Percentiles rank a stretch among this genome's conserved stretches.
Evolutionary conservation across 495 filamentous ascomycete genomes (phyloP).

Genomic region (Penicillium dipodomyicola): DNA sequence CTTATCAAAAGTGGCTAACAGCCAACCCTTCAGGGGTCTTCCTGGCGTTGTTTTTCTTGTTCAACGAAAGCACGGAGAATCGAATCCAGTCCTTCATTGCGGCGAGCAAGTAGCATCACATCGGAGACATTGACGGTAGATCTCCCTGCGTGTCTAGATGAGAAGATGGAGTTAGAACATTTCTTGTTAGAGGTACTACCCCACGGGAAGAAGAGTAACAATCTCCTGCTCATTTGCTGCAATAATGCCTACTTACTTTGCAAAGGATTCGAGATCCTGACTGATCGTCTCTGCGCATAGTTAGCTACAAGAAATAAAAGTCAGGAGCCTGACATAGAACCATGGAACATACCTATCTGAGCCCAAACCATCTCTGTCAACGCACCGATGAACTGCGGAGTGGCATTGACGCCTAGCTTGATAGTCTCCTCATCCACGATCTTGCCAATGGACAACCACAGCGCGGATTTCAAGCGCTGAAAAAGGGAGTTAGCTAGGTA

Average conservation of each 20-base stretch:
- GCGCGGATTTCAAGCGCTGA: constrained; percentile 84
- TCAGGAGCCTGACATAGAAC: constrained; percentile 12
- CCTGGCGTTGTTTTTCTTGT: constrained; percentile 41
- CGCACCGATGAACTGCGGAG: constrained; percentile 91
- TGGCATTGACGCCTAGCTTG: constrained; percentile 75
- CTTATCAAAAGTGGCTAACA: neutral
- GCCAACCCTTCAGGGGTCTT: constrained; percentile 17
- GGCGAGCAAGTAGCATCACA: constrained; percentile 78
- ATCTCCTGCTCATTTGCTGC: neutral
- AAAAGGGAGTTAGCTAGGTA: neutral
- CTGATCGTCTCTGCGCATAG: constrained; percentile 62
- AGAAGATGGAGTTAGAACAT: constrained; percentile 14
- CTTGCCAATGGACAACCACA: constrained; percentile 90
- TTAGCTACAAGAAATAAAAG: constrained; percentile 12
- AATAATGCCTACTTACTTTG: constrained; percentile 48
- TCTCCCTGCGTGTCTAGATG: constrained; percentile 71
- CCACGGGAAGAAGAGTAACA: neutral
- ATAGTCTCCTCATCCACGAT: constrained; percentile 86
- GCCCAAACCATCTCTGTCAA: constrained; percentile 88
- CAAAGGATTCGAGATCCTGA: constrained; percentile 76
- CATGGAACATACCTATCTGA: constrained; percentile 67
- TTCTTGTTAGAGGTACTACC: neutral
- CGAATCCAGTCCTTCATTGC: constrained; percentile 79
- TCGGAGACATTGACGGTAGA: constrained; percentile 79
- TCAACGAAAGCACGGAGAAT: constrained; percentile 68